Conservation (phyloP, 805 yeast genomes). For the Saccharomycopsis sp. region DNA sequence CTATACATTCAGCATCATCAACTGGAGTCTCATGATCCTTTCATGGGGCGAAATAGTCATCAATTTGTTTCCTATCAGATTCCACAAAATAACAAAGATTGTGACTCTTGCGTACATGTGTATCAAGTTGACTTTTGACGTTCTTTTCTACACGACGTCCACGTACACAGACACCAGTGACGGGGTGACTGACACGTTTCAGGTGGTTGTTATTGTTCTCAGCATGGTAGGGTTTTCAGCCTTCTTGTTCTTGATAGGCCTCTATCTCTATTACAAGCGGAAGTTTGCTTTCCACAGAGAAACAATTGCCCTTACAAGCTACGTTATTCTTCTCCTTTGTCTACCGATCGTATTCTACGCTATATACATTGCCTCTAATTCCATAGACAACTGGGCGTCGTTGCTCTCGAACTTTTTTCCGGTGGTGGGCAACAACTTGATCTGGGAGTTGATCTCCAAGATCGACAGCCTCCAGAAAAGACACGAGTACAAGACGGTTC, state of each 20-base stretch:
- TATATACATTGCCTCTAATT: conserved; percentile 2
- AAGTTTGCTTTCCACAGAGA: conserved; percentile 8
- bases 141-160: neutral
- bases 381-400: conserved; percentile 15
- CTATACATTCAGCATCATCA: conserved; percentile 5
- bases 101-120: neutral
- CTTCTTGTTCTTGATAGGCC: conserved; percentile 1
- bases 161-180: neutral
- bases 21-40: conserved; percentile 5
- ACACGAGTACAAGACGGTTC: conserved; percentile 13
- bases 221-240: conserved; percentile 2
- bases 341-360: conserved; percentile 16
- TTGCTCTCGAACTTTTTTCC: conserved; percentile 16
- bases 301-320: conserved; percentile 4
- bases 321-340: conserved; percentile 7
- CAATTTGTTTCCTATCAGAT: neutral
- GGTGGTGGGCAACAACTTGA: conserved; percentile 11
- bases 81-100: neutral
- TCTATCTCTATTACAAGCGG: conserved; percentile 5
- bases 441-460: conserved; percentile 19
- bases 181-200: neutral
- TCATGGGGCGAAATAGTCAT: conserved; percentile 17
- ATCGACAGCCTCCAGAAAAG: conserved; percentile 8
- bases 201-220: conserved; percentile 5
- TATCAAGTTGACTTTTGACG: conserved; percentile 1